phyloP scores from a whole-genome alignment of 2,329 filamentous ascomycete species.

The Xylariaceae sp. region DNA sequence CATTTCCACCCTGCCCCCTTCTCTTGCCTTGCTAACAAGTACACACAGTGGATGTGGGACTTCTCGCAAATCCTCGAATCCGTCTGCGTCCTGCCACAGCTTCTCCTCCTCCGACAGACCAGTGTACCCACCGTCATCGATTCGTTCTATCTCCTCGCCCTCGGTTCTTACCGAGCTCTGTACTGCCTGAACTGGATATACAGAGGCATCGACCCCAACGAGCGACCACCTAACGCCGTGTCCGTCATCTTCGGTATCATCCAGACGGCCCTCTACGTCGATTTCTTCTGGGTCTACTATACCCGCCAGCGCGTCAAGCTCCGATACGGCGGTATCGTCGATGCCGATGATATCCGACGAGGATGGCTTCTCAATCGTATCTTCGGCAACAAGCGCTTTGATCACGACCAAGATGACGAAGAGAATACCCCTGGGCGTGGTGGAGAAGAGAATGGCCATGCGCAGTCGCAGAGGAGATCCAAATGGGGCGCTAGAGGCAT shows the following conservation, averaged over 20 bases:
- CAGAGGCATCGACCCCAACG: constrained; percentile 57
- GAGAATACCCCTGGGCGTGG: constrained; percentile 52
- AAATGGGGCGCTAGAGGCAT: constrained; percentile 64
- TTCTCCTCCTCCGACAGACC: constrained; percentile 89
- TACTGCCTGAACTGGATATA: constrained; percentile 92
- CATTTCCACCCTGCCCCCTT: neutral
- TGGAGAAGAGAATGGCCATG: constrained; percentile 22
- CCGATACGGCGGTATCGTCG: constrained; percentile 79
- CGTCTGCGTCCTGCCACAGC: constrained; percentile 83
- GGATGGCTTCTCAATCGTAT: constrained; percentile 81
- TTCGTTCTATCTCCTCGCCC: constrained; percentile 86
- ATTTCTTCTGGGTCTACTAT: constrained; percentile 98
- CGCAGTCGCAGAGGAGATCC: constrained; percentile 36
- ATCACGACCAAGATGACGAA: constrained; percentile 55
- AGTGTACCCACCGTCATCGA: constrained; percentile 93
- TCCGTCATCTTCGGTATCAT: constrained; percentile 82
- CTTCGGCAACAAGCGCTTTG: constrained; percentile 57
- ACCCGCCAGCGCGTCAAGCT: constrained; percentile 91
- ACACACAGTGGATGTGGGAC: constrained; percentile 67
- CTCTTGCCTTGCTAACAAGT: neutral
- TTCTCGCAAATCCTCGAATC: constrained; percentile 93
- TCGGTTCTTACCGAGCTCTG: constrained; percentile 82
- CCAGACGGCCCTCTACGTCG: constrained; percentile 84
- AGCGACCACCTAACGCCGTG: constrained; percentile 61
- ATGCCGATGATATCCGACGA: constrained; percentile 80